Evolutionary conservation across 495 filamentous ascomycete species (phyloP), one percentile per base, ranked within the genome.

Genomic region (Acidiella bohemica): DNA sequence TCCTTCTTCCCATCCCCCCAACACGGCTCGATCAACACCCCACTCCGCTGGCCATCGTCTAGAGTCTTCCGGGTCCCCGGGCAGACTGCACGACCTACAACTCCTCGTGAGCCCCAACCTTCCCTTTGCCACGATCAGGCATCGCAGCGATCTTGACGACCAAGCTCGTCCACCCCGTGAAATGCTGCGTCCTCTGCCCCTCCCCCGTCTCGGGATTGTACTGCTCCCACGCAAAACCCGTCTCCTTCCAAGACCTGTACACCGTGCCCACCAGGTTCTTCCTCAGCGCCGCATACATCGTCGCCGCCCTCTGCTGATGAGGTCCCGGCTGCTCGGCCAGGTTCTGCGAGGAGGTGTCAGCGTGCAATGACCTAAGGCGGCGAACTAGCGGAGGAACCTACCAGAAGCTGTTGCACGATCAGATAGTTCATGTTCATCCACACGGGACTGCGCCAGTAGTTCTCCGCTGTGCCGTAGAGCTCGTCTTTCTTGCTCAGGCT

Each of bases 401-500:
- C 87, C 38, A 82, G 67, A n/a, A 97, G 72, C 53, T 81, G 73
- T 49, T 73, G 70, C 39, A 96, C 67, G 27, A 81, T 79, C 39
- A 97, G 65, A 53, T 94, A 96, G 58, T 97, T 97, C 42, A 97
- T 92, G 51, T 93, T 94, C 44, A 97, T 81, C 90, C 90, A 97
- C 4, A 97, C 68, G 5, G 90, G 90, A 40, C 85, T 84, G 38
- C 86, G 68, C 90, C 90, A 97, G 64, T 97, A 97, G 51, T 97
- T 94, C 67, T 97, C 90, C 3, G 67, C 84, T 0, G 84, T 93
- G 13, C 76, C 84, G 53, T 93, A 95, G 49, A 81, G 71, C 54
- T 78, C 70, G 45, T 90, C 80, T 42, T 71, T 72, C 66, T 80
- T 80, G 59, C 85, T 93, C 59, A 97, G 56, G 59, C 84, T 93